Evolutionary conservation across 2,329 filamentous ascomycete genomes (phyloP).

Genomic region (Fusarium nematophilum): DNA sequence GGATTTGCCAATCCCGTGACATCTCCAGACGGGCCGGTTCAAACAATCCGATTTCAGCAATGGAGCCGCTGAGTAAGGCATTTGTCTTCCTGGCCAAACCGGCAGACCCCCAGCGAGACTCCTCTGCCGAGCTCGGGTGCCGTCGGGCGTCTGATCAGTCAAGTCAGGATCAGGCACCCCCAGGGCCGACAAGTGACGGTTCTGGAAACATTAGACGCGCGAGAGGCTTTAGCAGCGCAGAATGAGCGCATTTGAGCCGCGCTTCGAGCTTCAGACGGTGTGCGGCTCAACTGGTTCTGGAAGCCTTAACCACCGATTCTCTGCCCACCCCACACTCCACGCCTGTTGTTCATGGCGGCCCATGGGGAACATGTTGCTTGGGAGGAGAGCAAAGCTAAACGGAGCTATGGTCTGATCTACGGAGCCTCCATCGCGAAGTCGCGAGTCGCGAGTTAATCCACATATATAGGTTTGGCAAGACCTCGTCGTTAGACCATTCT

Average conservation of each 20-base stretch:
- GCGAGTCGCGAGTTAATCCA: background rate
- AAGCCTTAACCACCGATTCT: background rate
- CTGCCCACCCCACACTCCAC: background rate
- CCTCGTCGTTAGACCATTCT: background rate
- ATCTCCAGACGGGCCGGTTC: background rate
- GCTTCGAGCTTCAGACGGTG: background rate
- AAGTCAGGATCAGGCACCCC: background rate
- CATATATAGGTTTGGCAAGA: background rate
- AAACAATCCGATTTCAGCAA: background rate
- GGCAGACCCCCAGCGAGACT: too few relatives aligned
- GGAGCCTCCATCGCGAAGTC: background rate
- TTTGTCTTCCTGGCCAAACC: background rate
- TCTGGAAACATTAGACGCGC: conserved; percentile 3
- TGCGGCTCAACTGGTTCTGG: background rate
- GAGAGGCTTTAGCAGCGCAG: background rate
- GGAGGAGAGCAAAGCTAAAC: background rate
- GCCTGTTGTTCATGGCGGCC: background rate
- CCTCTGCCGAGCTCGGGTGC: background rate
- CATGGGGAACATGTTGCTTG: background rate
- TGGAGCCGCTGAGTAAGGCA: background rate
- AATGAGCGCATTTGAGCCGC: background rate
- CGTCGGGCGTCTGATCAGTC: background rate
- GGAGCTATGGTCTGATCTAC: background rate
- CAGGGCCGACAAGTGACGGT: background rate
- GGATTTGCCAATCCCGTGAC: conserved; percentile 3